phyloP scores from a whole-genome alignment of 371 early-diverging fungal genomes.

The Syncephalastrum contaminatum region DNA sequence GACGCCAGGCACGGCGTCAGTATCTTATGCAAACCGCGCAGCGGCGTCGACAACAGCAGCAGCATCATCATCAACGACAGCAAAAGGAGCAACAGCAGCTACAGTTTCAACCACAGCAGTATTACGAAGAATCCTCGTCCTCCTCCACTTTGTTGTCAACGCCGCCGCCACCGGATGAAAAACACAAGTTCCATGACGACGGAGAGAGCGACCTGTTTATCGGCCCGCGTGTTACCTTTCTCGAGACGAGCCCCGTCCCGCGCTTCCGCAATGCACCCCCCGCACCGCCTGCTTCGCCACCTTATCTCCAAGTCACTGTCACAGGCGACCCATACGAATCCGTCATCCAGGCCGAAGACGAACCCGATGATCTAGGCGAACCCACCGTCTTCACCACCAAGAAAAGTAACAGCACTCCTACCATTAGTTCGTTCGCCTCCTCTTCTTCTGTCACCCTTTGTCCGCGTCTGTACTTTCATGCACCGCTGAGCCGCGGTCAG shows the following conservation, averaged over 20 bases:
- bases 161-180: slow-evolving; percentile 5
- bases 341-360: slow-evolving; percentile 17
- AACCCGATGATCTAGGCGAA: not conserved
- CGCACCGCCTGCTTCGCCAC: slow-evolving; percentile 46
- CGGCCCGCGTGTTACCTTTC: slow-evolving; percentile 39
- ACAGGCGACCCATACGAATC: slow-evolving; percentile 11
- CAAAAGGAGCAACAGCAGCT: not conserved
- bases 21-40: slow-evolving; percentile 16
- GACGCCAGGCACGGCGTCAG: slow-evolving; percentile 22
- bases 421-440: slow-evolving; percentile 11
- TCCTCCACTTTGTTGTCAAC: slow-evolving; percentile 14
- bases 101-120: not conserved
- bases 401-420: slow-evolving; percentile 7
- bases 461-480: slow-evolving; percentile 13
- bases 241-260: slow-evolving; percentile 47
- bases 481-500: slow-evolving; percentile 39
- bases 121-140: slow-evolving; percentile 9
- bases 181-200: not conserved
- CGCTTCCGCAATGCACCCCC: slow-evolving; percentile 46
- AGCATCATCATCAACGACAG: slow-evolving; percentile 5
- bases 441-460: slow-evolving; percentile 6
- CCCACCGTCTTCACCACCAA: slow-evolving; percentile 12
- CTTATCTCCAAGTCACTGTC: slow-evolving; percentile 29
- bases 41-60: slow-evolving; percentile 4
- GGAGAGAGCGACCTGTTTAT: slow-evolving; percentile 4